Base-by-base conservation (phyloP, 768 basidiomycete species). In the Termitomyces sp. region DNA sequence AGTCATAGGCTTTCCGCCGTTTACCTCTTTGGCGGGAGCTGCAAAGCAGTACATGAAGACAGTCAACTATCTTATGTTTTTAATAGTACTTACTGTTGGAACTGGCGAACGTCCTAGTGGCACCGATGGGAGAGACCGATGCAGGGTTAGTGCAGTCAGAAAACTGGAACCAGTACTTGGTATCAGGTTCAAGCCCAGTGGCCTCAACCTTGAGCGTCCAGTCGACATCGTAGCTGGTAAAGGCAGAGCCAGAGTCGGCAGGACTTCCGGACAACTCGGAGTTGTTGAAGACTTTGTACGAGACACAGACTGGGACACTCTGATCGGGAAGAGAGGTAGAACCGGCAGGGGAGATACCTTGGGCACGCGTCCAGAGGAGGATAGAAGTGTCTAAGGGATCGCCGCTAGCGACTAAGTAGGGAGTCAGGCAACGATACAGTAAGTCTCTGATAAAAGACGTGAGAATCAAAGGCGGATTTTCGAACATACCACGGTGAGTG, bases 131-230 rank as follows among this genome's bases (percentile, higher is more conserved):
- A 51, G 78, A 80, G 32, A 69, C 68, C 6, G 68, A 72, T 11
- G 63, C 55, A 11, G 73, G 67, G 50, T 81, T 76, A 3, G 78
- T 77, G 59, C 82, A 84, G 61, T 84, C 81, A 3, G 74, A 69
- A 55, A 54, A 54, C 35, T 54, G 54, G 25, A 35, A 84, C 64
- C 76, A 82, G 61, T 84, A 86, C 50, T 74, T 72, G 1, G 78
- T 80, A 60, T 82, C 82, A 0, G 83, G 72, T 39, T 71, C 59
- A 43, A 86, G 64, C 4, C 73, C 72, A 1, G 68, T 74, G 1
- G 82, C 81, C 60, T 85, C 83, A n/a, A 85, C 78, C 65, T 84
- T 84, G 60, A 82, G 73, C 0, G 83, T 83, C 64, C 73, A 83
- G 63, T 83, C 82, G 35, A 85, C 79, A 57, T 86, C 83, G 51